Evolutionary conservation across 208 protist genomes (phyloP), one percentile per base, ranked within the genome.

Genomic region (Acanthamoeba healyi): DNA sequence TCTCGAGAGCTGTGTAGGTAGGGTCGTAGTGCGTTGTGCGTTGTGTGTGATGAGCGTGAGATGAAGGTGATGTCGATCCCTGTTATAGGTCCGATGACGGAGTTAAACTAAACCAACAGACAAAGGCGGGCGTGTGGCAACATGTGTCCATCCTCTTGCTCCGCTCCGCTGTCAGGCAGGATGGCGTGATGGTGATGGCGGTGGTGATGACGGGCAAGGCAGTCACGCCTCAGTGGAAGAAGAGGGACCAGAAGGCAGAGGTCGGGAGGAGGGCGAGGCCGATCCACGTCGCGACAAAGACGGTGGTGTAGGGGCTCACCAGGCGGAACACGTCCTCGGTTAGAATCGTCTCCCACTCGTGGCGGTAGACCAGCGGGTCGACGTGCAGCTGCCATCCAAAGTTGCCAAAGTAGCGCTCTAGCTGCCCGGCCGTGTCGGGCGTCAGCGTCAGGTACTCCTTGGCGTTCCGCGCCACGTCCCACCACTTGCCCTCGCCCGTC

Each of bases 371-470:
- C 24, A 51, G 19, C 12, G 72, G 72, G 72, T 51, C 38, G 5
- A 82, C 72, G 72, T 44, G 34, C 24, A 82, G 72, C 72, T 14
- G 1, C 72, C 72, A 82, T 19, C 72, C 72, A 34, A 82, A 82
- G 7, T 82, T 82, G 72, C 24, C 14, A 4, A 82, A 51, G 12
- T 51, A 32, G 2, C 17, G 10, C 72, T 26, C 38, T 22, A 82
- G 72, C 42, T 82, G 72, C 2, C 2, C 24, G 24, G 5, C 4
- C 24, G 42, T 32, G 22, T 51, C 72, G 10, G 72, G 72, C 34
- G 5, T 22, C 38, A 82, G 42, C 9, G 38, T 82, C 22, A 82
- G 38, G 72, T 82, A 82, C 15, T 82, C 72, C 38, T 24, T 12
- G 2, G 40, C 42, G 22, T 51, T 51, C 72, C n/a, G 19, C 3